A percentile compares a stretch with the other conserved stretches of the same genome.
Evolutionary conservation across 768 basidiomycete genomes (phyloP).

Genomic region (Dacryopinax primogenitus): DNA sequence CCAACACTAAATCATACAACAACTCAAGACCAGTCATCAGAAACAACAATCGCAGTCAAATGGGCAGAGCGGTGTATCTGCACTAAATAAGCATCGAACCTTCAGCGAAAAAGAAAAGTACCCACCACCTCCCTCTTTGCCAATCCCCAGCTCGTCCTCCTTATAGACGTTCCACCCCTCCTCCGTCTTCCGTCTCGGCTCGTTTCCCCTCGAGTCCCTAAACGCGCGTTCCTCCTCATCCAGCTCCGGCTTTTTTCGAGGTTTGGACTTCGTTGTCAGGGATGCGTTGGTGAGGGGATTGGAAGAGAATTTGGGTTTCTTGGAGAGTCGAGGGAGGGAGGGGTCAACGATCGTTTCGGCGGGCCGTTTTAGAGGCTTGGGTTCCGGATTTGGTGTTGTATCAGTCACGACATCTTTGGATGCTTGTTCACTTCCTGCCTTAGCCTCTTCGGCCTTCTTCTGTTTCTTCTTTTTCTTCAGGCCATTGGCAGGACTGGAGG

Average conservation of each 20-base stretch:
- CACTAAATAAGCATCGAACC: not conserved
- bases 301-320: constrained; percentile 9
- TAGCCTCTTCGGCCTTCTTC: not conserved
- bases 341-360: constrained; percentile 58
- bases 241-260: not conserved
- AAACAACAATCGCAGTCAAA: constrained; percentile 82
- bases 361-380: constrained; percentile 24
- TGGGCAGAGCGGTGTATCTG: constrained; percentile 73
- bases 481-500: not conserved
- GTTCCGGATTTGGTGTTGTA: constrained; percentile 18
- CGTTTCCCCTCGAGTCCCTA: constrained; percentile 60
- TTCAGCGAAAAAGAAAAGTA: constrained; percentile 11
- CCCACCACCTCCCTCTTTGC: constrained; percentile 58
- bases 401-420: constrained; percentile 10
- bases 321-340: constrained; percentile 31
- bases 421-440: not conserved
- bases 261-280: not conserved
- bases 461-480: not conserved
- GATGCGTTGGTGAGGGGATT: not conserved
- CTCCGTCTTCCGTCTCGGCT: constrained; percentile 58
- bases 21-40: not conserved
- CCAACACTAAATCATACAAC: not conserved
- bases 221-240: constrained; percentile 38
- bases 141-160: constrained; percentile 68
- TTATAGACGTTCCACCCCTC: constrained; percentile 72